These are phyloP conservation scores for Fistulinella prunicolor DNA, from an alignment of 768 basidiomycete species.

Conservation along the genomic window DNA sequence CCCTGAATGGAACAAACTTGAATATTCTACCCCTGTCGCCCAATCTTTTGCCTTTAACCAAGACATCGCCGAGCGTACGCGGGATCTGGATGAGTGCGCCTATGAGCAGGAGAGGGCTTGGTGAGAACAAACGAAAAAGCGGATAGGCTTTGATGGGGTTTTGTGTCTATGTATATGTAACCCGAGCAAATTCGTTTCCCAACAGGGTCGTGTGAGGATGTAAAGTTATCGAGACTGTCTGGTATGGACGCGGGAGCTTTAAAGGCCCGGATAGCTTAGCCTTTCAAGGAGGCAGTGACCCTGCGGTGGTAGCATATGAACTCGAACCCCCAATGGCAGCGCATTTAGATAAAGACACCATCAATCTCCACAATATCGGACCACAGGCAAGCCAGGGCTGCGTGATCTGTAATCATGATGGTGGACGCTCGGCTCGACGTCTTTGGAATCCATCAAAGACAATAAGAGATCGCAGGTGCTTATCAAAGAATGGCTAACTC, in stretches of 20 bases:
- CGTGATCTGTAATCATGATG: conserved; percentile 1
- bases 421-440: not conserved
- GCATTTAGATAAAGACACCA: conserved; percentile 13
- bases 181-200: conserved; percentile 14
- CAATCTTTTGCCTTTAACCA: conserved; percentile 31
- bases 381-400: not conserved
- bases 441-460: not conserved
- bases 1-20: conserved; percentile 35
- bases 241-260: conserved; percentile 3
- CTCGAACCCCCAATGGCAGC: not conserved
- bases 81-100: not conserved
- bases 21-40: conserved; percentile 32
- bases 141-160: not conserved
- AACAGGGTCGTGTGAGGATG: conserved; percentile 13
- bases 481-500: not conserved
- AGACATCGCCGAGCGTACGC: conserved; percentile 25
- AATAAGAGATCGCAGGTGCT: not conserved
- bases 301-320: conserved; percentile 5
- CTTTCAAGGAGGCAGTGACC: conserved; percentile 8
- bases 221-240: not conserved
- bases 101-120: not conserved
- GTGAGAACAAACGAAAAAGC: not conserved
- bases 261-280: conserved; percentile 1
- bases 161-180: conserved; percentile 27
- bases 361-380: not conserved